phyloP scores from a whole-genome alignment of 805 yeast species.

The Priceomyces castillae region DNA sequence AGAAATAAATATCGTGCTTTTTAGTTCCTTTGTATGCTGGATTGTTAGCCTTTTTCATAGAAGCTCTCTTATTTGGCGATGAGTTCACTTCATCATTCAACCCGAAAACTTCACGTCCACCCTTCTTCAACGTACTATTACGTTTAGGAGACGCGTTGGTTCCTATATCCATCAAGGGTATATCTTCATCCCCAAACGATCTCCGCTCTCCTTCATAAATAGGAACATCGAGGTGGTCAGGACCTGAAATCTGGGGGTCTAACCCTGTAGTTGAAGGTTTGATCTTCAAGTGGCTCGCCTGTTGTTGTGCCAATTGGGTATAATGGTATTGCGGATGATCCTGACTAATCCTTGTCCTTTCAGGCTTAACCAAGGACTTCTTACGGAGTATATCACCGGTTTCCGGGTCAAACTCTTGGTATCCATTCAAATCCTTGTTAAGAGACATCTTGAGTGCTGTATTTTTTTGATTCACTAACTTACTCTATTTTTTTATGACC shows the following conservation, averaged over 20 bases:
- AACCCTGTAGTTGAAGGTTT: slow-evolving; percentile 73
- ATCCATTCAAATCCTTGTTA: slow-evolving; percentile 22
- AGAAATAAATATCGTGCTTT: slow-evolving; percentile 43
- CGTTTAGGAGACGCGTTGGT: slow-evolving; percentile 3
- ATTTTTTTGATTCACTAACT: neutral
- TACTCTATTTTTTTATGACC: too few species aligned
- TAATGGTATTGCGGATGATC: slow-evolving; percentile 77
- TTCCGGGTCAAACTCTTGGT: slow-evolving; percentile 43
- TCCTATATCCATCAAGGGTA: slow-evolving; percentile 42
- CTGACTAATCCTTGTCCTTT: slow-evolving; percentile 65
- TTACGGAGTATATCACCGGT: slow-evolving; percentile 47
- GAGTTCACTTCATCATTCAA: slow-evolving; percentile 55
- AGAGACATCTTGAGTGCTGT: slow-evolving; percentile 22
- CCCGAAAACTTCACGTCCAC: slow-evolving; percentile 55
- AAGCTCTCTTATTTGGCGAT: slow-evolving; percentile 26
- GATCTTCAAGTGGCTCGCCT: slow-evolving; percentile 58
- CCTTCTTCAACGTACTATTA: slow-evolving; percentile 11
- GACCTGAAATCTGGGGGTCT: slow-evolving; percentile 42
- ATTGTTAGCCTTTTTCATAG: slow-evolving; percentile 17
- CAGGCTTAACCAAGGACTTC: slow-evolving; percentile 79
- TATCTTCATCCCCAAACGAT: slow-evolving; percentile 32
- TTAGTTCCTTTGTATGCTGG: slow-evolving; percentile 8
- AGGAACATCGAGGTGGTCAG: slow-evolving; percentile 2
- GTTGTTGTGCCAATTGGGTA: slow-evolving; percentile 67
- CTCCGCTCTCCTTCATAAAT: slow-evolving; percentile 1